Conservation (phyloP, 2,329 filamentous ascomycete genomes). For the Aureobasidium lini region DNA sequence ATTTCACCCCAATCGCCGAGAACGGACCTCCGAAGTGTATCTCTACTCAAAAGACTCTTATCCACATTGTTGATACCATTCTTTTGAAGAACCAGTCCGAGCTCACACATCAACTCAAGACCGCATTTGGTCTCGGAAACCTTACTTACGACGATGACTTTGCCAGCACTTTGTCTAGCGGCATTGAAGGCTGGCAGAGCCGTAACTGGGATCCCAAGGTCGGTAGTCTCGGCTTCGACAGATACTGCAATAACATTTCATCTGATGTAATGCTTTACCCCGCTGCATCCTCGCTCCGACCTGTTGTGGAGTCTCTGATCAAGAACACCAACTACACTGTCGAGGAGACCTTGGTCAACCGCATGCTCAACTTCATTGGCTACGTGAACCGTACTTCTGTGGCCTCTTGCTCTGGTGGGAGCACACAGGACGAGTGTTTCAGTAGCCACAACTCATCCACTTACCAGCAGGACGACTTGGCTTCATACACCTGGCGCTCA, state of each 20-base stretch:
- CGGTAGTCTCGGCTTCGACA: slow-evolving; percentile 41
- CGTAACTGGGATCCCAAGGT: slow-evolving; percentile 54
- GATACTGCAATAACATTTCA: slow-evolving; percentile 52
- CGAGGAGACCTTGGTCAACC: slow-evolving; percentile 40
- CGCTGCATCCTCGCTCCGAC: slow-evolving; percentile 29
- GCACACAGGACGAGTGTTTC: slow-evolving; percentile 47
- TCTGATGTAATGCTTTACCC: slow-evolving; percentile 37
- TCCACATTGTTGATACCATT: slow-evolving; percentile 53
- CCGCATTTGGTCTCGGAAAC: slow-evolving; percentile 43
- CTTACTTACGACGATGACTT: slow-evolving; percentile 29
- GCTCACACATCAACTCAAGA: slow-evolving; percentile 43
- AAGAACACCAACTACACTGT: slow-evolving; percentile 39
- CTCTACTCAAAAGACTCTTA: slow-evolving; percentile 53
- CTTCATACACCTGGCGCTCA: slow-evolving; percentile 36
- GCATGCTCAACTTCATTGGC: slow-evolving; percentile 50
- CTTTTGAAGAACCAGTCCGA: slow-evolving; percentile 40
- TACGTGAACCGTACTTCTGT: slow-evolving; percentile 44
- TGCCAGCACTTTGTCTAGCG: background rate
- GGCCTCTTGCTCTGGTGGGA: slow-evolving; percentile 29
- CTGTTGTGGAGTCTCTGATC: slow-evolving; percentile 39
- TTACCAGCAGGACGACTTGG: slow-evolving; percentile 39
- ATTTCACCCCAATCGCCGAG: slow-evolving; percentile 51
- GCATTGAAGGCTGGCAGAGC: slow-evolving; percentile 43
- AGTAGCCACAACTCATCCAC: slow-evolving; percentile 39
- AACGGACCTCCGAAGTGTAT: slow-evolving; percentile 58